Evolutionary conservation across 1,139 yeast genomes (phyloP), one percentile per base, ranked within the genome.

Genomic region (Candida buenavistaensis): DNA sequence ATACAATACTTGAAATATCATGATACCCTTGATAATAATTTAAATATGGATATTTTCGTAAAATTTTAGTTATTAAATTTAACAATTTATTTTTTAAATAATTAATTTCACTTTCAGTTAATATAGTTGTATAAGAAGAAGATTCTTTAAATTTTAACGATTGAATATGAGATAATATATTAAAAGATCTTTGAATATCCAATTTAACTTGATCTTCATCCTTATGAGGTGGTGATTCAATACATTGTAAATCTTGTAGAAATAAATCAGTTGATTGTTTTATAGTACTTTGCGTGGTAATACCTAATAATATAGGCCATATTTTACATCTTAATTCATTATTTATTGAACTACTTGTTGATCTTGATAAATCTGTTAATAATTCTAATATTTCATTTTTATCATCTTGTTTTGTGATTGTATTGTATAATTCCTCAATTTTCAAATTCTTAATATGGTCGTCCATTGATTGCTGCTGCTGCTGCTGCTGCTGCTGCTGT

Each of bases 1-100:
- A 61, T n/a, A 86, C 63, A 7, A 85, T 71, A 33, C 86, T 75
- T 2, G 89, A 90, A 23, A 90, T 67, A 52, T 92, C 97, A 59
- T 92, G 97, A 54, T 75, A 88, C 0, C 98, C 98, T 59, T 92
- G 98, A 54, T 88, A 92, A 57, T 92, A 92, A 40, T 77, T 67
- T 29, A 90, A 63, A 7, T 58, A 50, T 0, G 90, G 90, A 47
- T 82, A 68, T 21, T 68, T 69, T 21, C 88, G 58, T 15, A 92
- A 63, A 2, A 88, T 65, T 16, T 68, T 64, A 9, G 74, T 58
- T 6, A 89, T 75, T 20, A 85, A 49, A 10, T 58, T 59, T 8
- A 60, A 58, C 24, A 87, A 62, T 15, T 71, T 51, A 5, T 54
- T 54, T 45, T 77, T 72, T 38, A 68, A 49, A 11, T 43, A 48